Conservation (phyloP, 2,329 filamentous ascomycete species). For the Lasiodiplodia gonubiensis region DNA sequence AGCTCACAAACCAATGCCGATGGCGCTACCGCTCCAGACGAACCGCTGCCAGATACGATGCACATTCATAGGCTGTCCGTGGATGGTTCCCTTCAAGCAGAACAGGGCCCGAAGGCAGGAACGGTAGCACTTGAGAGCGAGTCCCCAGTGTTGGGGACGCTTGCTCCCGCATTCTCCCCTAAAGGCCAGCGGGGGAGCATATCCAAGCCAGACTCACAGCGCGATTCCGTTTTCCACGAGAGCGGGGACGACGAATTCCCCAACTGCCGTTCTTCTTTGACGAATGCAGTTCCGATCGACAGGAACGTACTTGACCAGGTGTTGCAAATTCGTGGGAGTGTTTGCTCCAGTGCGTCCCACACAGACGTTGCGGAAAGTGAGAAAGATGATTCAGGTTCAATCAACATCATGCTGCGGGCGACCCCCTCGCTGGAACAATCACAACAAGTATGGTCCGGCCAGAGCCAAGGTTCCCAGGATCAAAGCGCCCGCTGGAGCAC, state of each 20-base stretch:
- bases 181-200: neutral
- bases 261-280: neutral
- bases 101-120: constrained; percentile 42
- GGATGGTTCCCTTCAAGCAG: constrained; percentile 37
- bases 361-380: constrained; percentile 41
- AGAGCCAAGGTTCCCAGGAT: constrained; percentile 13
- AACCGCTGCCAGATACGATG: neutral
- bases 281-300: neutral
- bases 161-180: constrained; percentile 10
- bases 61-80: constrained; percentile 5
- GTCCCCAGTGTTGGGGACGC: constrained; percentile 68
- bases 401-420: constrained; percentile 60
- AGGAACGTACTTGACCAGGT: constrained; percentile 51
- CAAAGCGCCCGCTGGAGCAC: constrained; percentile 21
- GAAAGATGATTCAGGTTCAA: constrained; percentile 59
- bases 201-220: constrained; percentile 17
- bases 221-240: neutral
- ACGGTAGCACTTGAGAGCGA: constrained; percentile 55
- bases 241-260: neutral
- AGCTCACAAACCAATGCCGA: neutral
- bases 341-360: constrained; percentile 43
- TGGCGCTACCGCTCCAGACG: neutral
- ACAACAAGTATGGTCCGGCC: constrained; percentile 14
- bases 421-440: constrained; percentile 41
- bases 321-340: constrained; percentile 55